A percentile compares a stretch with the other conserved stretches of the same genome.
Evolutionary conservation across 352 stramenopile species (phyloP).

Genomic region (Phytophthora pinifolia): DNA sequence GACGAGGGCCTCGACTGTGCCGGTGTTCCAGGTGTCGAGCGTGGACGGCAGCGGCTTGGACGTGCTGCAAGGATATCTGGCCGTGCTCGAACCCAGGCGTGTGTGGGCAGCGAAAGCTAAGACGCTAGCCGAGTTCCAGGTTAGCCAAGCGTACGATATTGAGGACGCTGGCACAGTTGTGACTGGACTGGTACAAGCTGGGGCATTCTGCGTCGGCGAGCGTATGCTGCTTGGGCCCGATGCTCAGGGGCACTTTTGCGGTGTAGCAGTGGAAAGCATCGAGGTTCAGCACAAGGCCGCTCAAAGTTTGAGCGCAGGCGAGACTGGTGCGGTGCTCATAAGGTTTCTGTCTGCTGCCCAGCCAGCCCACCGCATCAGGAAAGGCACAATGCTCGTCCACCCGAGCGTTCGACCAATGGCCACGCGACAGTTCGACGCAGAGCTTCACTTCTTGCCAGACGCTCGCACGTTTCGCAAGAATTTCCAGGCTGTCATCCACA

Average conservation of each 20-base stretch:
- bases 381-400: slow-evolving; percentile 76
- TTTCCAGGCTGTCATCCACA: slow-evolving; percentile 82
- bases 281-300: slow-evolving; percentile 76
- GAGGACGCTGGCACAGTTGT: slow-evolving; percentile 72
- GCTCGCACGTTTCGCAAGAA: slow-evolving; percentile 62
- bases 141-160: slow-evolving; percentile 78
- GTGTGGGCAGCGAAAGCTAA: slow-evolving; percentile 59
- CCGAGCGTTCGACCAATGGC: slow-evolving; percentile 60
- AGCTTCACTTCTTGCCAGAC: slow-evolving; percentile 73
- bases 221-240: slow-evolving; percentile 69
- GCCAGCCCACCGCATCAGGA: slow-evolving; percentile 40
- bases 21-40: slow-evolving; percentile 66
- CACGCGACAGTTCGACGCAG: slow-evolving; percentile 71
- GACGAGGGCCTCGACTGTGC: slow-evolving; percentile 28
- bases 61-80: slow-evolving; percentile 58
- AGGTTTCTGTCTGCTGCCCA: slow-evolving; percentile 33
- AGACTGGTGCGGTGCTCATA: slow-evolving; percentile 72
- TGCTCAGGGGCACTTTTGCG: slow-evolving; percentile 55
- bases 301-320: slow-evolving; percentile 55
- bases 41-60: slow-evolving; percentile 56
- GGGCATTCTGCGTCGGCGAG: slow-evolving; percentile 63
- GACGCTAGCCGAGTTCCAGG: slow-evolving; percentile 68
- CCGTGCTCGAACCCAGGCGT: slow-evolving; percentile 54
- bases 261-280: slow-evolving; percentile 73
- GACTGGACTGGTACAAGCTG: slow-evolving; percentile 69